Conservation (phyloP, 495 filamentous ascomycete genomes). For the Staphylotrichum longicolle region DNA sequence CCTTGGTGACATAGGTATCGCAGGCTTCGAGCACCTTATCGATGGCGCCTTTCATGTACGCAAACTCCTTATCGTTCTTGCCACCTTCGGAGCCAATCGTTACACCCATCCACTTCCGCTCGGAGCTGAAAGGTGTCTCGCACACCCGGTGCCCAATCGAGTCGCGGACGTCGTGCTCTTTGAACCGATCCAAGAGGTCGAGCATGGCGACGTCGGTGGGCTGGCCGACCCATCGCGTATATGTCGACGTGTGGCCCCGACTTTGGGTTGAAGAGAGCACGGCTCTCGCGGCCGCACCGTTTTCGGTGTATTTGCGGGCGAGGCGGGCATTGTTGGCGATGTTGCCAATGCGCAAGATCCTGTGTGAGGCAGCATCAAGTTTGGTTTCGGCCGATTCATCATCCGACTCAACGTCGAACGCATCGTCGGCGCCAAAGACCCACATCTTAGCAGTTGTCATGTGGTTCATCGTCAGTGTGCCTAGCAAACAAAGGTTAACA, state of each 20-base stretch:
- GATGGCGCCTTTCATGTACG: constrained; percentile 92
- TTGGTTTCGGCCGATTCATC: constrained; percentile 57
- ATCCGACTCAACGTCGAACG: constrained; percentile 73
- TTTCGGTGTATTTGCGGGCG: constrained; percentile 55
- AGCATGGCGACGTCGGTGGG: constrained; percentile 95
- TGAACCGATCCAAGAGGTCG: constrained; percentile 85
- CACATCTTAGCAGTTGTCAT: constrained; percentile 98
- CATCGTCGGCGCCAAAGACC: constrained; percentile 71
- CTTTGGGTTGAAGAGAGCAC: constrained; percentile 74
- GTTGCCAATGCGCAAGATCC: constrained; percentile 85
- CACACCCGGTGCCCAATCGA: constrained; percentile 71
- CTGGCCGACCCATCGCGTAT: constrained; percentile 93
- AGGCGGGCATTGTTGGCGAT: constrained; percentile 93
- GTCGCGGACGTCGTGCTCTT: constrained; percentile 85
- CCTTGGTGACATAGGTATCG: constrained; percentile 83
- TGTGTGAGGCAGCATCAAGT: constrained; percentile 68
- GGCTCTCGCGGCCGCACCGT: constrained; percentile 66
- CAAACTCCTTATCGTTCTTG: constrained; percentile 61
- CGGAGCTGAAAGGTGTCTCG: constrained; percentile 94
- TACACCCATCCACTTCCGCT: constrained; percentile 99
- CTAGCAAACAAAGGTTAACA: constrained; percentile 33
- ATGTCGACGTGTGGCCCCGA: constrained; percentile 55
- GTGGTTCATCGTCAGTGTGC: constrained; percentile 93
- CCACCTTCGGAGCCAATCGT: constrained; percentile 63
- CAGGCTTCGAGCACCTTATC: constrained; percentile 84